Base-by-base conservation (phyloP, 208 protist genomes). In the Novymonas esmeraldas region DNA sequence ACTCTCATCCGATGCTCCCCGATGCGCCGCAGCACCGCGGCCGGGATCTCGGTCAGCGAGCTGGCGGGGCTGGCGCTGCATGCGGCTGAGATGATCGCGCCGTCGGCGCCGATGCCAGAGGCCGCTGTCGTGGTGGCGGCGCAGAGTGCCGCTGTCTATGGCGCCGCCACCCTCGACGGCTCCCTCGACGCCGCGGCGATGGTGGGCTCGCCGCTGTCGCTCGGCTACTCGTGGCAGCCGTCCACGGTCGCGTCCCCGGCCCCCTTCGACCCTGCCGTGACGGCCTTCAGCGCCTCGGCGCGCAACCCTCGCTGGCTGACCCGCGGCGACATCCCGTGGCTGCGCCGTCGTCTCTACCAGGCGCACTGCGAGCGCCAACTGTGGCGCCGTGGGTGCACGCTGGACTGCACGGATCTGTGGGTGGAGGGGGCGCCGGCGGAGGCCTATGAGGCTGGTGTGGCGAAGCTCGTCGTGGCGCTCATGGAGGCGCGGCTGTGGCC, bases 361-460 rank as follows among this genome's bases (percentile, higher is more conserved):
- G 90, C 86, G 16, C 78, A 84, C 78, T 95, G 90, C 76, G 90
- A 95, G 78, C 79, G 80, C 11, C 70, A 81, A 67, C 73, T 95
- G 28, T 73, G 81, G 76, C 65, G 72, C 6, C 77, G 70, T 34
- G 79, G 85, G 61, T 76, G 76, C 78, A 79, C 65, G 42, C 75
- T 92, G 20, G 87, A 95, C 72, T 92, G 82, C 74, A 82, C 82
- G 1, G 84, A 91, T 55, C 68, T 93, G 41, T 95, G 90, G 90
- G 56, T 89, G 20, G 82, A 88, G 26, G 81, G 81, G 4, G 78
- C 79, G 7, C 78, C 80, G 2, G 44, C 28, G 13, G 70, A 59
- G 3, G 76, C 76, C 61, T 81, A 82, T 65, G 57, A 36, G 41
- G 67, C 67, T 22, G 81, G 73, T 28, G 80, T 89, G 26, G 60